Conservation (phyloP, 306 rosid genomes). For the Acacia confusa region DNA sequence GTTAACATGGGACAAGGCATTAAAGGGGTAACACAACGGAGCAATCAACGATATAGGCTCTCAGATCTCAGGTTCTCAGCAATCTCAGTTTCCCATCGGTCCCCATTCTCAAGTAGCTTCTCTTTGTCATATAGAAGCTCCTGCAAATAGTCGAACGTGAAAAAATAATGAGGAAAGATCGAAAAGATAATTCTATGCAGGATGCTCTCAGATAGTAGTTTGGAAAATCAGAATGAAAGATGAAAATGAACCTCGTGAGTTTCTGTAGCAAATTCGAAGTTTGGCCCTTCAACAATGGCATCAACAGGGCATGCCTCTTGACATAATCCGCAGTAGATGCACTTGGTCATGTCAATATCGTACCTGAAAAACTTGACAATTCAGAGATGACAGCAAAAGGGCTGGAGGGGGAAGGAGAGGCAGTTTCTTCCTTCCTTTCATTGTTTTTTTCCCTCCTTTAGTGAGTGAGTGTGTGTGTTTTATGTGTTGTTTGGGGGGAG, state of each 20-base stretch:
- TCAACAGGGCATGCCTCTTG: slow-evolving; percentile 99
- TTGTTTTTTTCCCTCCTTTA: background rate
- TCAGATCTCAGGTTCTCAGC: slow-evolving; percentile 97
- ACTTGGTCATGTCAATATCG: slow-evolving; percentile 99
- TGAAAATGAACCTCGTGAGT: slow-evolving; percentile 80
- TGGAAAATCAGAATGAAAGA: slow-evolving; percentile 17
- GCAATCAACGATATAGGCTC: slow-evolving; percentile 87
- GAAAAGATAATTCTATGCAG: background rate
- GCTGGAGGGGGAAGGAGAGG: background rate
- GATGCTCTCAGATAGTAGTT: background rate
- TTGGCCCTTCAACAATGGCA: slow-evolving; percentile 99
- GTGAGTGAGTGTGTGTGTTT: background rate
- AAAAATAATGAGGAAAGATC: background rate
- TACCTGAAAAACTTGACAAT: slow-evolving; percentile 60
- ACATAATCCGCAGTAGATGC: slow-evolving; percentile 99
- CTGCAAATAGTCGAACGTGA: slow-evolving; percentile 42
- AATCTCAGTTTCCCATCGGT: slow-evolving; percentile 98
- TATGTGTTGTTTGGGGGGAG: background rate
- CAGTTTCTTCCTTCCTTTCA: background rate
- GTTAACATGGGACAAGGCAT: slow-evolving; percentile 18
- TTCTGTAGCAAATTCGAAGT: slow-evolving; percentile 92
- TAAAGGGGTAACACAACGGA: slow-evolving; percentile 10
- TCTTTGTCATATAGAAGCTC: slow-evolving; percentile 99
- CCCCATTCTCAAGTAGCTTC: slow-evolving; percentile 97
- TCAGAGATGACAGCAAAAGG: slow-evolving; percentile 19